Base-by-base conservation (phyloP, 768 basidiomycete species). In the Plicaturopsis crispa region DNA sequence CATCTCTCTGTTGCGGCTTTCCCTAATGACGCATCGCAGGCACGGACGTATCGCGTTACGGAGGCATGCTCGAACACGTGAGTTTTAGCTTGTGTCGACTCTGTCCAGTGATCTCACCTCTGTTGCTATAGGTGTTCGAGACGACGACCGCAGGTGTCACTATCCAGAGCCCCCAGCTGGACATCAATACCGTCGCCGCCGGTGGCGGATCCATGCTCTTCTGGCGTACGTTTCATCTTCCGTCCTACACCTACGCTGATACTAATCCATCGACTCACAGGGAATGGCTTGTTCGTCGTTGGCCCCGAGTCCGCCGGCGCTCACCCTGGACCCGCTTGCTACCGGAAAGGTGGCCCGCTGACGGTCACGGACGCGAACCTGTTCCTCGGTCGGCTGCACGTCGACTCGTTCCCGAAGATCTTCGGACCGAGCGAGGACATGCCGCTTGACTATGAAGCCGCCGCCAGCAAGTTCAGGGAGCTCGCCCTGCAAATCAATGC, bases 391-490 rank as follows among this genome's bases (percentile, higher is more conserved):
- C 57, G 54, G 34, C 45, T 59, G 5, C 57, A 42, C 63, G 21
- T 57, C 67, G n/a, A 67, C 67, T 2, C 48, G 67, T 67, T 66
- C 49, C 66, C 66, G 10, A 61, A 64, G 43, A 68, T 67, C 41
- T 70, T 69, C 42, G 68, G 68, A 19, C 52, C 56, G 30, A 56
- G 50, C 14, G 68, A 65, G 38, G 52, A 66, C 39, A 57, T 65
- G 45, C 60, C 59, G 11, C 51, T 70, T 4, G 66, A 68, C 44
- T 44, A 57, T 17, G 61, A 65, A 22, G 66, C n/a, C n/a, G n/a
- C n/a, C n/a, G n/a, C n/a, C n/a, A n/a, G n/a, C n/a, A n/a, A n/a
- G n/a, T n/a, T n/a, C n/a, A n/a, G n/a, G n/a, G n/a, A n/a, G n/a
- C n/a, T n/a, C n/a, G n/a, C n/a, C n/a, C n/a, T n/a, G n/a, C n/a